Conservation (phyloP, 805 yeast species). For the Ogataea ramenticola region DNA sequence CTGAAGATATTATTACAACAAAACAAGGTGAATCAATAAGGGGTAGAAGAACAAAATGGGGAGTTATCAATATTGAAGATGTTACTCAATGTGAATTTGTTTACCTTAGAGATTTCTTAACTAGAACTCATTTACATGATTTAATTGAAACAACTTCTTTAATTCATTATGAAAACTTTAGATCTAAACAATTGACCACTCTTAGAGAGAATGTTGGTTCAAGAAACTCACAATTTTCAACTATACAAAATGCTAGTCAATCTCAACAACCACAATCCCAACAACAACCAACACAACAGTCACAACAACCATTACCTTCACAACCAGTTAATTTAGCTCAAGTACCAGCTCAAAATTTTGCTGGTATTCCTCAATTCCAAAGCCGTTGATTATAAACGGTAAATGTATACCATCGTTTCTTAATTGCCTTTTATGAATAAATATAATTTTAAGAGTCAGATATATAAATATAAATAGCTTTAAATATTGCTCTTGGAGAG, state of each 20-base stretch:
- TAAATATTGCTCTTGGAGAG: too few relatives aligned
- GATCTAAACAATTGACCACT: constrained; percentile 89
- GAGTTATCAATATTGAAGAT: constrained; percentile 87
- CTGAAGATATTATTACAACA: constrained; percentile 63
- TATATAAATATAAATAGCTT: too few relatives aligned
- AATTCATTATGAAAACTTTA: constrained; percentile 85
- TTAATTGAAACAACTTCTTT: constrained; percentile 87
- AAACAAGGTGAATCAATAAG: constrained; percentile 75
- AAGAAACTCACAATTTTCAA: constrained; percentile 24
- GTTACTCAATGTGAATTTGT: constrained; percentile 94
- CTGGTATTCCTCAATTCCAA: not conserved
- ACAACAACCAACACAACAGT: not conserved
- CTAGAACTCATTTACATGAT: constrained; percentile 93
- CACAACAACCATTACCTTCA: not conserved
- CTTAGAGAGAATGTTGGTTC: constrained; percentile 80
- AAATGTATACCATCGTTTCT: too few relatives aligned
- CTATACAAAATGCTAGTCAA: not conserved
- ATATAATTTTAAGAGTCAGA: too few relatives aligned
- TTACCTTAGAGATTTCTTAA: constrained; percentile 85
- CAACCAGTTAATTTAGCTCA: not conserved
- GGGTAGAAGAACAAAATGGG: constrained; percentile 94
- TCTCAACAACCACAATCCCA: not conserved
- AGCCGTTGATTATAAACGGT: not conserved
- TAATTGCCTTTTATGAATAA: too few relatives aligned
- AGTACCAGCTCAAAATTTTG: not conserved